phyloP scores from a whole-genome alignment of 768 basidiomycete genomes.

The Rhizopogon roseolus region DNA sequence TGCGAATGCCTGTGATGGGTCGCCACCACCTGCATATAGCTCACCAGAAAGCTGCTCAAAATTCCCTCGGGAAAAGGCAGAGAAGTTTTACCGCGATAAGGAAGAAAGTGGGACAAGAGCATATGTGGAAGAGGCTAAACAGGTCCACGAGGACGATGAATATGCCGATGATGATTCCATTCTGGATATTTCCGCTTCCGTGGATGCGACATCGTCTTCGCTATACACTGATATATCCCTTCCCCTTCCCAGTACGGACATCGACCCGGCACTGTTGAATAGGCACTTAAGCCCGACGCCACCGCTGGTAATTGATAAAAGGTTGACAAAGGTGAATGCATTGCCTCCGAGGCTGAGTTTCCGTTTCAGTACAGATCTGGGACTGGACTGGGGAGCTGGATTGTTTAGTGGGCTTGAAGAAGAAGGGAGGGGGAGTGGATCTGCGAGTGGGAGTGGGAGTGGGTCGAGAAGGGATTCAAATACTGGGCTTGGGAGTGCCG shows the following conservation, averaged over 20 bases:
- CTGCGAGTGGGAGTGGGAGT: not conserved
- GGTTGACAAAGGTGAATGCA: conserved; percentile 1
- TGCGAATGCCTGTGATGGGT: conserved; percentile 29
- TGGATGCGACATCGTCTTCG: conserved; percentile 8
- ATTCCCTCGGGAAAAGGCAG: conserved; percentile 16
- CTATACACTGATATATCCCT: conserved; percentile 9
- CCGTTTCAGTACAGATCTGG: conserved; percentile 35
- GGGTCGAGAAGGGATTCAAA: too few species aligned
- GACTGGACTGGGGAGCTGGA: conserved; percentile 51
- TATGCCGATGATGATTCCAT: conserved; percentile 15
- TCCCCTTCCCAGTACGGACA: conserved; percentile 5
- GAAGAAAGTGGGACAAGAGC: not conserved
- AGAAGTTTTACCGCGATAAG: not conserved
- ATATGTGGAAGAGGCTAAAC: conserved; percentile 6
- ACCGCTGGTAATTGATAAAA: conserved; percentile 28
- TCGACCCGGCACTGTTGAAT: conserved; percentile 5
- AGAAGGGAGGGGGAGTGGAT: conserved; percentile 17
- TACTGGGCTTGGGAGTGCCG: too few species aligned
- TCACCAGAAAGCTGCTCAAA: conserved; percentile 14
- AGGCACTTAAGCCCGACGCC: conserved; percentile 18
- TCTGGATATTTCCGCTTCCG: conserved; percentile 17
- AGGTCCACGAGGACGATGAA: not conserved
- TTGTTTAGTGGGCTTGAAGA: conserved; percentile 46
- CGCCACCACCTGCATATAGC: conserved; percentile 46
- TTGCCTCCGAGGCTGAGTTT: conserved; percentile 53